A percentile compares a stretch with the other conserved stretches of the same genome.
Evolutionary conservation across 1,284 basidiomycete species (phyloP).

Genomic region (Apiotrichum akiyoshidainum): DNA sequence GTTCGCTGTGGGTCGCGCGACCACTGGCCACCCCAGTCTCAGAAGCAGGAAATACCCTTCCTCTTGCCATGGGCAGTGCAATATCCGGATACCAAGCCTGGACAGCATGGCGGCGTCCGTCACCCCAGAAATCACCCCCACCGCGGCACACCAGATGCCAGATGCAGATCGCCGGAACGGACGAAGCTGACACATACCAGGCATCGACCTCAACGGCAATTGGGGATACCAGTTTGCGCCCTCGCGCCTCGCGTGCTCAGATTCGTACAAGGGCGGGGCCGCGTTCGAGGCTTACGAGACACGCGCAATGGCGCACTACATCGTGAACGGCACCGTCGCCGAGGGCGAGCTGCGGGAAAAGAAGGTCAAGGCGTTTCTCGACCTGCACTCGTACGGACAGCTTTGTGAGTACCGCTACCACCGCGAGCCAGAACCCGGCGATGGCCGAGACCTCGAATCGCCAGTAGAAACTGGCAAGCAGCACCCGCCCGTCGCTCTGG

Average conservation of each 20-base stretch:
- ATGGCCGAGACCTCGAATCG: no score
- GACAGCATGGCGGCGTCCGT: no score
- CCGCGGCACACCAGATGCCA: neutral
- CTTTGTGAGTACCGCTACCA: conserved; percentile 58
- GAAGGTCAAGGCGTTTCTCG: conserved; percentile 62
- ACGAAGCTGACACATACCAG: conserved; percentile 50
- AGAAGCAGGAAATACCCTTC: no score
- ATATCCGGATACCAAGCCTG: no score
- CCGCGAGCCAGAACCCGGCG: no score
- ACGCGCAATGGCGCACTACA: conserved; percentile 67
- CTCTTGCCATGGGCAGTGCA: no score
- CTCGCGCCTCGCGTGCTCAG: conserved; percentile 56
- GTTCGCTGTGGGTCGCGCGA: no score
- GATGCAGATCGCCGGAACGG: neutral
- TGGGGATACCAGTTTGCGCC: conserved; percentile 56
- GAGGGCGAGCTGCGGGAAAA: conserved; percentile 22
- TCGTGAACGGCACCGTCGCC: conserved; percentile 52
- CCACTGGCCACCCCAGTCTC: no score
- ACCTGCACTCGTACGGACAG: conserved; percentile 79
- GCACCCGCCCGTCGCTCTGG: no score
- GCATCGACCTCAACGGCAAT: conserved; percentile 78
- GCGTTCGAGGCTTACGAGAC: conserved; percentile 75
- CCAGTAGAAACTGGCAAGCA: no score
- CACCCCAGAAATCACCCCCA: no score
- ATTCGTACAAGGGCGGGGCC: conserved; percentile 67